Base-by-base conservation (phyloP, 1,139 yeast species). In the Groenewaldozyma sp. region DNA sequence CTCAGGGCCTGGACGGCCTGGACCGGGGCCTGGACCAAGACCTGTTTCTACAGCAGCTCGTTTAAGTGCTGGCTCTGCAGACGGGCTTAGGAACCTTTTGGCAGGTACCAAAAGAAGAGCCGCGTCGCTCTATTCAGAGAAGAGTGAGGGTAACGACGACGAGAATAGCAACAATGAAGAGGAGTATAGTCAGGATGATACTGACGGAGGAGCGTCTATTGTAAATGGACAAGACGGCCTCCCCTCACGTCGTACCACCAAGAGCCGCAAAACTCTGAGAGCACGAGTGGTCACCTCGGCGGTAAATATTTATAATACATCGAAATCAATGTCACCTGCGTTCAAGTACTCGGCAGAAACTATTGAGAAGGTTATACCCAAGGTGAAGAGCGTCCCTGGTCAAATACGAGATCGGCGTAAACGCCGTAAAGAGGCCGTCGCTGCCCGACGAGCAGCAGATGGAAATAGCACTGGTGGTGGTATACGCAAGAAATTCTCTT, bases 261-360 rank as follows among this genome's bases (percentile, higher is more conserved):
- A n/a, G n/a, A 7, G 10, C 7, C 7, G 11, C 11, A 22, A 22
- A 7, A 45, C 51, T 4, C 42, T 46, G n/a, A 43, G 45, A 24
- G 39, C 45, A 17, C 34, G 44, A 29, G 45, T 52, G 4, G 78
- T 75, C 14, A 66, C 73, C 35, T 67, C 74, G 46, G 82, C 82
- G 2, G 76, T 74, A 28, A 69, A 67, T 44, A 78, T 73, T 40
- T 77, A 77, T 56, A 78, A 76, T 50, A 61, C 66, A 24, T 68
- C 76, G 29, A 77, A 76, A 50, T 70, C 70, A 42, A 71, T 69
- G 45, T 73, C 77, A 3, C 74, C 79, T 4, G 59, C 69, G 10
- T 75, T 78, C 54, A 74, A 73, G 52, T 76, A 76, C 54, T 81
- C 82, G 28, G 83, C 83, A 2, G 82, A 73, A 34, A 71, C 74